Evolutionary conservation across 2,329 filamentous ascomycete species (phyloP).

Genomic region (Penicillium brasilianum): DNA sequence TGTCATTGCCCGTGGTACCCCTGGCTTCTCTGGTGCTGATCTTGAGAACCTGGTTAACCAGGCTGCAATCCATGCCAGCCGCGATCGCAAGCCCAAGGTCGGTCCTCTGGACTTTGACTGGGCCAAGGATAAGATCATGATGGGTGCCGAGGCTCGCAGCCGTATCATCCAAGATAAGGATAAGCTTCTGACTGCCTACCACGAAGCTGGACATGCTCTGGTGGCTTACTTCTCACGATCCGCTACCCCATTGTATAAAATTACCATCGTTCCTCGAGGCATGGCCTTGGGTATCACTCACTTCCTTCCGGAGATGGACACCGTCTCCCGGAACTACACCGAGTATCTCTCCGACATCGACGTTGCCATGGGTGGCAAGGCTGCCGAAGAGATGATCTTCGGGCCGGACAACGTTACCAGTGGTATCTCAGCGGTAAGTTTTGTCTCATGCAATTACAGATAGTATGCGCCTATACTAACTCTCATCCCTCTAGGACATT

Average conservation of each 20-base stretch:
- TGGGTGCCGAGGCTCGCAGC: constrained; percentile 90
- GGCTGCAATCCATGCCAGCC: constrained; percentile 91
- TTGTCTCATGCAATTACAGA: background rate
- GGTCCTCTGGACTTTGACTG: constrained; percentile 85
- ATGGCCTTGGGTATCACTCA: constrained; percentile 85
- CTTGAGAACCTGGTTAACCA: constrained; percentile 97
- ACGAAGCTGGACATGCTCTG: constrained; percentile 93
- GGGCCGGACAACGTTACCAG: constrained; percentile 90
- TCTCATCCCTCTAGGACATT: constrained; percentile 67
- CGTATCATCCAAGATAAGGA: constrained; percentile 92
- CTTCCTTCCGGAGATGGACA: constrained; percentile 87
- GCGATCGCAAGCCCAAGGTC: constrained; percentile 77
- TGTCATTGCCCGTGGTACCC: constrained; percentile 82
- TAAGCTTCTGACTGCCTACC: constrained; percentile 93
- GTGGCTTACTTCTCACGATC: constrained; percentile 82
- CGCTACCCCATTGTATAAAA: constrained; percentile 86
- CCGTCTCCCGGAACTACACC: constrained; percentile 83
- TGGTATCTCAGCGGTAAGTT: constrained; percentile 76
- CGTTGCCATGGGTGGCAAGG: constrained; percentile 81
- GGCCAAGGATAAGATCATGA: constrained; percentile 97
- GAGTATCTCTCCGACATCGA: constrained; percentile 83
- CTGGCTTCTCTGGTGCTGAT: constrained; percentile 92
- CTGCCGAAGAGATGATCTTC: constrained; percentile 87
- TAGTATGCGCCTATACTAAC: constrained; percentile 17
- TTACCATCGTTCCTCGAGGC: constrained; percentile 92